Percentiles rank a stretch among this genome's conserved stretches.
These are phyloP conservation scores for Andrographis paniculata DNA, from an alignment of 305 asterid genomes.

Conservation along the genomic window DNA sequence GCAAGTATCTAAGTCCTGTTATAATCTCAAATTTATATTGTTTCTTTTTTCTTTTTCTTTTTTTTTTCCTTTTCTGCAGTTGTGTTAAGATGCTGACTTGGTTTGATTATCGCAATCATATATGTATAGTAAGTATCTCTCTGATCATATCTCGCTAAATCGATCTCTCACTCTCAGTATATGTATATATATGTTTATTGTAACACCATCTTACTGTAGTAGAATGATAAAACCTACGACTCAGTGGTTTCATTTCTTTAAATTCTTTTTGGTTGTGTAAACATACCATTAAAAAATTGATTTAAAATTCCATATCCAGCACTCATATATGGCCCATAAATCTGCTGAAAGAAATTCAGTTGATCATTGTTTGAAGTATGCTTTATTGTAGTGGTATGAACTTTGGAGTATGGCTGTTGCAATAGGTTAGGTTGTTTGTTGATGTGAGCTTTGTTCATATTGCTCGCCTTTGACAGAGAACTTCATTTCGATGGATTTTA, in stretches of 20 bases:
- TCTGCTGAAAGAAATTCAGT: no score
- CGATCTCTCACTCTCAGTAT: no score
- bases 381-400: no score
- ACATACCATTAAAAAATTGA: no score
- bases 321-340: no score
- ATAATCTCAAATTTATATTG: neutral
- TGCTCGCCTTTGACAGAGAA: slow-evolving; percentile 25
- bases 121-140: slow-evolving; percentile 45
- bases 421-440: slow-evolving; percentile 18
- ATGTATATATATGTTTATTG: slow-evolving; percentile 22
- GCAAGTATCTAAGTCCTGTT: slow-evolving; percentile 10
- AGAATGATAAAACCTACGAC: slow-evolving; percentile 6
- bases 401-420: slow-evolving; percentile 14
- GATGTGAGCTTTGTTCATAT: slow-evolving; percentile 20
- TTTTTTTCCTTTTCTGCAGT: slow-evolving; percentile 22
- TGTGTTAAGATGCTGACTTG: slow-evolving; percentile 52
- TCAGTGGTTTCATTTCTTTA: slow-evolving; percentile 5
- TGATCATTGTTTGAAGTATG: no score
- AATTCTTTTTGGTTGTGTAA: slow-evolving; percentile 12
- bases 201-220: slow-evolving; percentile 1
- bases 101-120: slow-evolving; percentile 57
- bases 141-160: no score
- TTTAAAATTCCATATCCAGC: no score
- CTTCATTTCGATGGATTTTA: slow-evolving; percentile 41
- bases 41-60: slow-evolving; percentile 8